Evolutionary conservation across 2,329 filamentous ascomycete species (phyloP), one percentile per base, ranked within the genome.

Genomic region (Didymella glomerata): DNA sequence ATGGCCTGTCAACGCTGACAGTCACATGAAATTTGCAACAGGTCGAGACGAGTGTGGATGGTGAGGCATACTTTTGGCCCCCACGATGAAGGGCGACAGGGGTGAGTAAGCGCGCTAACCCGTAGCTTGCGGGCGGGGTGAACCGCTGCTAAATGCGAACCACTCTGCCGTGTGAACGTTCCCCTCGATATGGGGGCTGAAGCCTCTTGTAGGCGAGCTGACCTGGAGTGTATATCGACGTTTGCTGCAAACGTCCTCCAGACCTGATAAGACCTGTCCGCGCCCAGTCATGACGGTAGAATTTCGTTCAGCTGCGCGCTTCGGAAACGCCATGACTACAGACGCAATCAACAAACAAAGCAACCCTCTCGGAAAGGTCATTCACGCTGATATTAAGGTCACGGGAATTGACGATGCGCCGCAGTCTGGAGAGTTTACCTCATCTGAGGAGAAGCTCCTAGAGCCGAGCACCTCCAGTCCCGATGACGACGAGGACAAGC

Each of bases 101-200:
- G 56, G 46, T 30, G 2, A 32, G 18, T 50, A 48, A 48, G 40
- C 46, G 24, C 25, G 32, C 50, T 50, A 54, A 14, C 10, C 40
- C 2, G 24, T 58, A 46, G 51, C 25, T 46, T 34, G 46, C 50
- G 48, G 48, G 54, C 48, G 56, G 56, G 56, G 56, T 54, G 50
- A 51, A 27, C 50, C 56, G 56, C 46, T 54, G 50, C 56, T 54
- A 50, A 59, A 41, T 36, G 56, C 27, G 56, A 59, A 59, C 46
- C 44, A 18, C 34, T 48, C 49, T 58, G 49, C 49, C 55, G 56
- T 47, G 47, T 27, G 32, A 42, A 41, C 32, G 16, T 22, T 25
- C 49, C 44, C 27, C 11, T 47, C 54, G 55, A 66, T 54, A 62
- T 73, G 63, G 72, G 70, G 72, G 71, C 71, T 66, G 67, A 70